phyloP scores from a whole-genome alignment of 768 basidiomycete species.

The Pholiota conissans region DNA sequence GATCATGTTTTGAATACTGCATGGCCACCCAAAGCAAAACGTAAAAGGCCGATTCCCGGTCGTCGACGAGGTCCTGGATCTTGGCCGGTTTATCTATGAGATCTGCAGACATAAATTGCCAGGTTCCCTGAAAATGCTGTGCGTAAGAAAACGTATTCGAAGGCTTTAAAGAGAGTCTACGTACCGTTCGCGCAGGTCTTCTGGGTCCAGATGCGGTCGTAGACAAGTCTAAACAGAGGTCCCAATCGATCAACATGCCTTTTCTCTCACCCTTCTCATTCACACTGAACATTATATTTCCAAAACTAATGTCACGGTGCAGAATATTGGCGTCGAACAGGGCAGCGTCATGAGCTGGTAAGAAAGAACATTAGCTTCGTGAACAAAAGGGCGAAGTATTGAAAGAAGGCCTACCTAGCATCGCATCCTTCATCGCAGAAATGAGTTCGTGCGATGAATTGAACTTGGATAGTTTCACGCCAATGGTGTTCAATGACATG shows the following conservation, averaged over 20 bases:
- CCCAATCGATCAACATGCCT: background rate
- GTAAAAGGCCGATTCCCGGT: background rate
- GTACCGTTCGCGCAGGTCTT: background rate
- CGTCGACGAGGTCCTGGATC: background rate
- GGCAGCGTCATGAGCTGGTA: background rate
- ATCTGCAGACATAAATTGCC: background rate
- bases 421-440: constrained; percentile 16
- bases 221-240: background rate
- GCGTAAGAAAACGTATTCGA: background rate
- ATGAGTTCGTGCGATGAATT: constrained; percentile 13
- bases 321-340: background rate
- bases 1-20: background rate
- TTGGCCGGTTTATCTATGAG: background rate
- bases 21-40: background rate
- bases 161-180: background rate
- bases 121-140: background rate
- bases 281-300: background rate
- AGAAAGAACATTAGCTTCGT: background rate
- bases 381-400: background rate
- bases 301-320: background rate
- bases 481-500: constrained; percentile 5
- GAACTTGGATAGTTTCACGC: background rate
- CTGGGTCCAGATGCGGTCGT: background rate
- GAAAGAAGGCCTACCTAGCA: constrained; percentile 6
- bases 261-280: no score